Percentiles rank a stretch among this genome's conserved stretches.
phyloP scores from a whole-genome alignment of 495 filamentous ascomycete species.

The Penicillium verhagenii region DNA sequence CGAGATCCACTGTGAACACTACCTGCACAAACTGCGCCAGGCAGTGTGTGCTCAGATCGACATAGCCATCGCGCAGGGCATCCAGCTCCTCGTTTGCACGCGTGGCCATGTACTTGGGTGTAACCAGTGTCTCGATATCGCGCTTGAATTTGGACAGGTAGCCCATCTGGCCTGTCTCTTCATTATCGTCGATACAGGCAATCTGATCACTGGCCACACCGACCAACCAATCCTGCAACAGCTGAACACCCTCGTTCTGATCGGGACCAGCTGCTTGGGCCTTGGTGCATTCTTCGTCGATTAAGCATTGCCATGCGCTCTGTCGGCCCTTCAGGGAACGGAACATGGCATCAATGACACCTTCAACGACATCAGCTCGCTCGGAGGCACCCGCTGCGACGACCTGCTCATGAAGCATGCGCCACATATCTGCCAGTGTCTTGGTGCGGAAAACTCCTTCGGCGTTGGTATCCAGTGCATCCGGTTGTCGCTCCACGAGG shows the following conservation, averaged over 20 bases:
- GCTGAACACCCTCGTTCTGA: constrained; percentile 73
- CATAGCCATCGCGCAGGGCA: constrained; percentile 79
- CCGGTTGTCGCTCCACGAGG: constrained; percentile 72
- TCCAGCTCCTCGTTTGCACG: constrained; percentile 69
- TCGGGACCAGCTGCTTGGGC: constrained; percentile 59
- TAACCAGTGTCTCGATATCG: constrained; percentile 75
- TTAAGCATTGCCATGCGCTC: constrained; percentile 77
- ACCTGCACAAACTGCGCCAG: constrained; percentile 78
- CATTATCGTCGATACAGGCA: constrained; percentile 86
- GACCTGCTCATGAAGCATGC: constrained; percentile 92
- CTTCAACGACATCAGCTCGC: constrained; percentile 83
- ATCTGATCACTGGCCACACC: constrained; percentile 99
- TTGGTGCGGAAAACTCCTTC: constrained; percentile 86
- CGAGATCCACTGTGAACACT: constrained; percentile 86
- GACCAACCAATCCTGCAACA: constrained; percentile 88
- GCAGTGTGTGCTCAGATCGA: constrained; percentile 89
- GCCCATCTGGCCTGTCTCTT: constrained; percentile 63
- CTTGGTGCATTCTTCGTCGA: constrained; percentile 79
- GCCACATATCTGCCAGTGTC: constrained; percentile 91
- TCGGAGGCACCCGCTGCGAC: constrained; percentile 76
- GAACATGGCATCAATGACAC: constrained; percentile 93
- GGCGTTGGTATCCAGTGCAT: constrained; percentile 80
- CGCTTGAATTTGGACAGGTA: constrained; percentile 80
- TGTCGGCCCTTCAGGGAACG: constrained; percentile 78
- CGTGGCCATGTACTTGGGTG: constrained; percentile 72